These are phyloP conservation scores for Fremontodendron californicum DNA, from an alignment of 345 rosid genomes.

Conservation along the genomic window DNA sequence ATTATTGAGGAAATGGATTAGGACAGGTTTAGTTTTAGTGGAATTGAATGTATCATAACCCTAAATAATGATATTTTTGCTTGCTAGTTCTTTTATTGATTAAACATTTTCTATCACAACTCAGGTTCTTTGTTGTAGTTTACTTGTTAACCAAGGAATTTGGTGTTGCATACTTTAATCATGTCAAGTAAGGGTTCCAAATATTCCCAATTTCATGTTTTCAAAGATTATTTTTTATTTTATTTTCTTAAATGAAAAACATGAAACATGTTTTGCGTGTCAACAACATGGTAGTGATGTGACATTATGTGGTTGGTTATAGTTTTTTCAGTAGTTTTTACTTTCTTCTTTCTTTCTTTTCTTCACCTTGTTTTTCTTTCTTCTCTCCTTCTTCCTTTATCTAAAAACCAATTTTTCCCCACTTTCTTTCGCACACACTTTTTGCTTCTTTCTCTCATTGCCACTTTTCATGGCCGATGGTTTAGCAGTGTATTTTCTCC, in stretches of 20 bases:
- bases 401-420: no score
- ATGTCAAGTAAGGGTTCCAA: not conserved
- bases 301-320: not conserved
- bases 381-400: no score
- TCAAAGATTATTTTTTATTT: not conserved
- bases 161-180: not conserved
- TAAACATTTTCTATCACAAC: not conserved
- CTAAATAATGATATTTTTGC: no score
- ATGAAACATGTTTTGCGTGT: not conserved
- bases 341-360: no score
- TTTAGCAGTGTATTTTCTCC: not conserved
- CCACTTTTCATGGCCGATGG: not conserved
- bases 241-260: no score
- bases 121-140: not conserved
- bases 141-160: not conserved
- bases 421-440: not conserved
- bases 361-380: no score
- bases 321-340: not conserved
- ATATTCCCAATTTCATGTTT: not conserved
- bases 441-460: not conserved
- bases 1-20: not conserved
- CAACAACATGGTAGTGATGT: not conserved
- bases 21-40: not conserved
- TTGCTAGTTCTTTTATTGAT: not conserved
- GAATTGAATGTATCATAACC: not conserved